Conservation (phyloP, 768 basidiomycete genomes). For the Amanita molliuscula region DNA sequence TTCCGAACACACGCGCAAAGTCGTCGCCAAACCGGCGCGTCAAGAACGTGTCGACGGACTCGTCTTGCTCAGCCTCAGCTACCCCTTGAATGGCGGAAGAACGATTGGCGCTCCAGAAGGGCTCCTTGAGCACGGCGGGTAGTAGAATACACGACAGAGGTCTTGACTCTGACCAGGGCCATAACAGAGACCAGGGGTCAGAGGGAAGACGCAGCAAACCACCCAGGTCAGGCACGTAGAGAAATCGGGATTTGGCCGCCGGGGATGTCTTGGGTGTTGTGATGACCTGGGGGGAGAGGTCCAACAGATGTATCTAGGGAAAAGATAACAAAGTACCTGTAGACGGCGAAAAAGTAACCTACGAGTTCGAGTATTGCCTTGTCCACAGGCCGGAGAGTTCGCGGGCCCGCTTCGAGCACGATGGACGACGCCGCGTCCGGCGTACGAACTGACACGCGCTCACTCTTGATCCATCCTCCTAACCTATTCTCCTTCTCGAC, state of each 20-base stretch:
- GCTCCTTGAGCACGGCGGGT: constrained; percentile 46
- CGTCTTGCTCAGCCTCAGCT: constrained; percentile 39
- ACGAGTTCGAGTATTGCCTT: constrained; percentile 74
- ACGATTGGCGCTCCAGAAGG: constrained; percentile 38
- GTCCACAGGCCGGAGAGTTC: constrained; percentile 75
- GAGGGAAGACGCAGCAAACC: constrained; percentile 47
- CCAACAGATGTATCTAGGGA: constrained; percentile 65
- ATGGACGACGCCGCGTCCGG: constrained; percentile 36
- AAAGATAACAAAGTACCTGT: background rate
- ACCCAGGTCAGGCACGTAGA: constrained; percentile 39
- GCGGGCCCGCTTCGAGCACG: constrained; percentile 77
- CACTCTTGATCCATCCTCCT: constrained; percentile 83
- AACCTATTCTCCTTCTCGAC: constrained; percentile 53
- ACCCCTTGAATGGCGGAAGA: constrained; percentile 4
- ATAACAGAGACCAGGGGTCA: constrained; percentile 19
- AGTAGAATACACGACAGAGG: constrained; percentile 37
- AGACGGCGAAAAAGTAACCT: constrained; percentile 15
- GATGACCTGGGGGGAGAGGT: constrained; percentile 47
- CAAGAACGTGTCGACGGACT: constrained; percentile 74
- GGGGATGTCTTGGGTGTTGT: constrained; percentile 57
- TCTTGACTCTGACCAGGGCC: background rate
- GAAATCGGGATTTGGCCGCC: constrained; percentile 68
- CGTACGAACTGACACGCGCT: constrained; percentile 33
- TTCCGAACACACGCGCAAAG: constrained; percentile 64
- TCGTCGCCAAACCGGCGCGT: constrained; percentile 59